Evolutionary conservation across 2,329 filamentous ascomycete species (phyloP).

Genomic region (Hypoxylon sp.): DNA sequence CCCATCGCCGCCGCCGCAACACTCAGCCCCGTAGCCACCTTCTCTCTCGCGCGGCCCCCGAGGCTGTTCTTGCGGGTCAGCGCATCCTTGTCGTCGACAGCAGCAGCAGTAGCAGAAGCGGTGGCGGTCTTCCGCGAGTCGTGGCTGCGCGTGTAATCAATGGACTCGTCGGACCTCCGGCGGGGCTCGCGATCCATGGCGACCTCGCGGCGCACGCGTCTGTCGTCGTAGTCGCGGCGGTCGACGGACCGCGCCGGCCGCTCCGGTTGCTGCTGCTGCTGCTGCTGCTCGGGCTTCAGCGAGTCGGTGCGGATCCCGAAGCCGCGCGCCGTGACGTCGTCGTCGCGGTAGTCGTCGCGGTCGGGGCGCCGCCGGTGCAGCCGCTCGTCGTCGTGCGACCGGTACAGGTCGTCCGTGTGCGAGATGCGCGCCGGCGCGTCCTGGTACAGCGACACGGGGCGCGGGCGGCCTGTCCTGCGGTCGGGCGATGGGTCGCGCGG

Average conservation of each 20-base stretch:
- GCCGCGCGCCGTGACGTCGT: constrained; percentile 63
- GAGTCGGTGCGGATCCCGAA: constrained; percentile 67
- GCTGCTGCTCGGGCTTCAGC: constrained; percentile 48
- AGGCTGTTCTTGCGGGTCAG: constrained; percentile 58
- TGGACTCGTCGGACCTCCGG: constrained; percentile 52
- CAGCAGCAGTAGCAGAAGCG: too few species aligned
- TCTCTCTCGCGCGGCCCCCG: constrained; percentile 63
- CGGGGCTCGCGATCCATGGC: constrained; percentile 51
- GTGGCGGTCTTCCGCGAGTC: constrained; percentile 39
- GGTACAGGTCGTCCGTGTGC: constrained; percentile 66
- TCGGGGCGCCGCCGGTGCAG: constrained; percentile 60
- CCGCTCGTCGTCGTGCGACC: constrained; percentile 64
- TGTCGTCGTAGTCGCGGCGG: constrained; percentile 59
- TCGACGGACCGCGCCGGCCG: constrained; percentile 53
- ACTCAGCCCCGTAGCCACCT: constrained; percentile 64
- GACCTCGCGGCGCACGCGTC: constrained; percentile 57
- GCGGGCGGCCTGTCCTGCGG: constrained; percentile 55
- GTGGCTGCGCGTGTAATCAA: constrained; percentile 47
- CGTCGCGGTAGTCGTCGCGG: constrained; percentile 64
- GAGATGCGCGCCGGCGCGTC: constrained; percentile 62
- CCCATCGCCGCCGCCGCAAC: constrained; percentile 66
- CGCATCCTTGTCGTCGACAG: constrained; percentile 47
- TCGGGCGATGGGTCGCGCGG: constrained; percentile 56
- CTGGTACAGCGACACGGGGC: constrained; percentile 69
- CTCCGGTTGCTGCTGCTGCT: constrained; percentile 44